phyloP scores from a whole-genome alignment of 768 basidiomycete species.

The Hericium erinaceus region DNA sequence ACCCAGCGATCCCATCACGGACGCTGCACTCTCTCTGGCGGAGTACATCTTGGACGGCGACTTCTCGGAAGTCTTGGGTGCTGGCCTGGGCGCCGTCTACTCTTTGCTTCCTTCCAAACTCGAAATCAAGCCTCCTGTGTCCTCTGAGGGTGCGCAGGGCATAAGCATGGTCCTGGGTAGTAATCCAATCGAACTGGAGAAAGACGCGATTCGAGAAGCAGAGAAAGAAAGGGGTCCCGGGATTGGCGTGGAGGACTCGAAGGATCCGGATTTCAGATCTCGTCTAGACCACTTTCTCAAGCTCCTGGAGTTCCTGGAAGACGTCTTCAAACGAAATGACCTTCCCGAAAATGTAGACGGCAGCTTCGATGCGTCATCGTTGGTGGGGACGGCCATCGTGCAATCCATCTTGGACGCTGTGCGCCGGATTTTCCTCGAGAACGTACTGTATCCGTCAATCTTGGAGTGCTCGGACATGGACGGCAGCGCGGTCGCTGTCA shows the following conservation, averaged over 20 bases:
- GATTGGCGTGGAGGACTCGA: slow-evolving; percentile 70
- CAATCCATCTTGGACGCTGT: slow-evolving; percentile 79
- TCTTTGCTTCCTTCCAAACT: slow-evolving; percentile 86
- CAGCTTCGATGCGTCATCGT: slow-evolving; percentile 45
- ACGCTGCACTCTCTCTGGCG: slow-evolving; percentile 80
- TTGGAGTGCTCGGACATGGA: slow-evolving; percentile 88
- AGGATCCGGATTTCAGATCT: slow-evolving; percentile 62
- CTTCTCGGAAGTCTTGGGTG: slow-evolving; percentile 94
- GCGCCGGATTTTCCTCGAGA: slow-evolving; percentile 81
- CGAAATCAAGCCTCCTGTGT: slow-evolving; percentile 44
- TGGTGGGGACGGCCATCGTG: slow-evolving; percentile 74
- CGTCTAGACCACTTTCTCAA: slow-evolving; percentile 87
- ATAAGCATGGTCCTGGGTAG: slow-evolving; percentile 70
- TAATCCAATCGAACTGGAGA: slow-evolving; percentile 44
- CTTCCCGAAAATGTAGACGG: slow-evolving; percentile 30
- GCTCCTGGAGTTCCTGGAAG: slow-evolving; percentile 85
- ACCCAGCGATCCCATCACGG: slow-evolving; percentile 59
- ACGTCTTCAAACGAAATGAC: slow-evolving; percentile 67
- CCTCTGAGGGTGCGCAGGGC: slow-evolving; percentile 29
- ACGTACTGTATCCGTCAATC: slow-evolving; percentile 87
- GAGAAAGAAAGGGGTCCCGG: slow-evolving; percentile 42
- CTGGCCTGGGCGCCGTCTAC: slow-evolving; percentile 88
- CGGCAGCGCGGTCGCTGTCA: slow-evolving; percentile 93
- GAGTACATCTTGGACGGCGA: slow-evolving; percentile 96
- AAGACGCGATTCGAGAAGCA: slow-evolving; percentile 40